These are phyloP conservation scores for Gossypium laxum DNA, from an alignment of 441 rosid genomes.

Conservation along the genomic window DNA sequence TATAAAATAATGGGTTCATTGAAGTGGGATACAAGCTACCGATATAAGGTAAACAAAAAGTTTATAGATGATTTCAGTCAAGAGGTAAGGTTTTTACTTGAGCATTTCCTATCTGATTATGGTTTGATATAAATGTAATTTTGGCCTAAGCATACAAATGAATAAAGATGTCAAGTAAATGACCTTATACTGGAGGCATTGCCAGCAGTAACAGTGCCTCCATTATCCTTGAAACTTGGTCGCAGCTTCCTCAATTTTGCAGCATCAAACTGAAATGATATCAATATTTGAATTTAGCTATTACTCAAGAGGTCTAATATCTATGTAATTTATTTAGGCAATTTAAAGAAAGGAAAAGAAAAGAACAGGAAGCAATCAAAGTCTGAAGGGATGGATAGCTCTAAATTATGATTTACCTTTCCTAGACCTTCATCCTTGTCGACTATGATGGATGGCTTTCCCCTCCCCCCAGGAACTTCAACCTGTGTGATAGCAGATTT, in stretches of 20 bases:
- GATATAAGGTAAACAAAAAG: not conserved
- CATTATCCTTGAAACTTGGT: conserved; percentile 83
- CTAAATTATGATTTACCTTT: conserved; percentile 42
- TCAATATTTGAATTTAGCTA: not conserved
- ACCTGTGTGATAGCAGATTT: conserved; percentile 37
- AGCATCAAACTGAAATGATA: conserved; percentile 64
- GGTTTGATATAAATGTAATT: not conserved
- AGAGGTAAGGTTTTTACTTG: not conserved
- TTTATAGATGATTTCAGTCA: not conserved
- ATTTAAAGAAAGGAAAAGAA: not conserved
- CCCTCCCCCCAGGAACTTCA: conserved; percentile 93
- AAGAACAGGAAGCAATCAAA: not conserved
- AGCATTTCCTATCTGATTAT: not conserved
- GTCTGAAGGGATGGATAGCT: not conserved
- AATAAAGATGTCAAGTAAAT: not conserved
- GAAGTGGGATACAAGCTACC: not conserved
- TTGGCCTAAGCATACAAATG: not conserved
- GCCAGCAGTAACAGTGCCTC: conserved; percentile 94
- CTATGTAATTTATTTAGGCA: not conserved
- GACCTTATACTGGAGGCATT: conserved; percentile 98
- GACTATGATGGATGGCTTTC: conserved; percentile 66
- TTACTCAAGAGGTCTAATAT: not conserved
- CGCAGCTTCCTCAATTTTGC: conserved; percentile 84
- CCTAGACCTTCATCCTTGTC: conserved; percentile 94
- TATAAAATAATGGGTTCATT: not conserved